Conservation (phyloP, 441 rosid genomes). For the Eutrema salsugineum region DNA sequence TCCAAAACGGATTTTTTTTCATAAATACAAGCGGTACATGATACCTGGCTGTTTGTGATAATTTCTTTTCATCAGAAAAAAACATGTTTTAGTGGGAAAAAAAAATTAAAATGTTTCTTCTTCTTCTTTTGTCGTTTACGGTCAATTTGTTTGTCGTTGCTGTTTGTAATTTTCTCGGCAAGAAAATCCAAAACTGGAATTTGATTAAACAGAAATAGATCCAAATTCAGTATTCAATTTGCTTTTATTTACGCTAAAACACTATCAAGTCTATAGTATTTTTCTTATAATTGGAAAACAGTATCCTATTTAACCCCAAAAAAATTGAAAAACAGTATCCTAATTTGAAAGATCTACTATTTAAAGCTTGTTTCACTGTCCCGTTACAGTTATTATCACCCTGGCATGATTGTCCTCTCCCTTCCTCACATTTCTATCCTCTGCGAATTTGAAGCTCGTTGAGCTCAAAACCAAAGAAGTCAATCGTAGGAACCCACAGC, state of each 20-base stretch:
- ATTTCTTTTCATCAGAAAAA: background rate
- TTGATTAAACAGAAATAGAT: background rate
- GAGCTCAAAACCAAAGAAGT: conserved; percentile 7
- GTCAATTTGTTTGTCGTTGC: background rate
- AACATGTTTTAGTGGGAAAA: background rate
- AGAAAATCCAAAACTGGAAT: background rate
- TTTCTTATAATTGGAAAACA: too few relatives aligned
- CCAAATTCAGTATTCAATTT: background rate
- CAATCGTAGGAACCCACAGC: background rate
- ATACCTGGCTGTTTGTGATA: background rate
- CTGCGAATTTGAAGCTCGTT: conserved; percentile 7
- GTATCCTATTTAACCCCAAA: too few relatives aligned
- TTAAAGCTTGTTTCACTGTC: background rate
- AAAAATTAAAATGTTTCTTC: background rate
- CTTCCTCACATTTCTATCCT: conserved; percentile 23
- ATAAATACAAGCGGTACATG: background rate
- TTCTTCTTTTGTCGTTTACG: background rate
- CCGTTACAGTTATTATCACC: conserved; percentile 1
- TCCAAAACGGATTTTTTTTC: background rate
- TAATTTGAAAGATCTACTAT: conserved; percentile 23
- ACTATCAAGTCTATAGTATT: too few relatives aligned
- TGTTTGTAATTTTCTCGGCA: background rate
- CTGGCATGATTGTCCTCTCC: conserved; percentile 6
- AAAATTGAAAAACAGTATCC: background rate
- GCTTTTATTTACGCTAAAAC: background rate